A percentile compares a stretch with the other conserved stretches of the same genome.
phyloP scores from a whole-genome alignment of 1,139 yeast species.

The Yamadazyma aaseri region DNA sequence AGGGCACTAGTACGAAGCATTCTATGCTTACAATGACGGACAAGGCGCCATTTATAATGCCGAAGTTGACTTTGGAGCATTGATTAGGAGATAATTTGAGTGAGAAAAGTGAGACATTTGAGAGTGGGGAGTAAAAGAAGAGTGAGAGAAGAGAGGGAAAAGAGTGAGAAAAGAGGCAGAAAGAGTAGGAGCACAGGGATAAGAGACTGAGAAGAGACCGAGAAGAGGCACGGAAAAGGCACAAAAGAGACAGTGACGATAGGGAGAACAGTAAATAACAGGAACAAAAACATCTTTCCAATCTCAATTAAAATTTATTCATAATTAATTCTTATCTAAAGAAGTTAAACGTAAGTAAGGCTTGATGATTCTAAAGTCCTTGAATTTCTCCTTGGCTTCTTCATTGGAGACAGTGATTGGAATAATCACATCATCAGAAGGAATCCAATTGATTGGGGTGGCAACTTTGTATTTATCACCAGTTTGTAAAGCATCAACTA shows the following conservation, averaged over 20 bases:
- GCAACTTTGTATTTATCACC: slow-evolving; percentile 78
- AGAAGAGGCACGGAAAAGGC: neutral
- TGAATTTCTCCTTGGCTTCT: slow-evolving; percentile 73
- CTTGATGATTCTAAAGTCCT: slow-evolving; percentile 73
- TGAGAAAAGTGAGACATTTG: too few relatives aligned
- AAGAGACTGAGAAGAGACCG: neutral
- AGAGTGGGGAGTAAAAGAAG: too few relatives aligned
- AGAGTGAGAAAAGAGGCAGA: neutral
- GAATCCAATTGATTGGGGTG: slow-evolving; percentile 75
- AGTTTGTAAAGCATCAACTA: slow-evolving; percentile 78
- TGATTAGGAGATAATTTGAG: too few relatives aligned
- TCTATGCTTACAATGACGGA: too few relatives aligned
- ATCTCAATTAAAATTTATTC: neutral
- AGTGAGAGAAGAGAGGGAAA: too few relatives aligned
- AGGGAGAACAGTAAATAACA: too few relatives aligned
- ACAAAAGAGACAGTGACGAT: neutral
- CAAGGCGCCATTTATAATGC: too few relatives aligned
- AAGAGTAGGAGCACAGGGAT: neutral
- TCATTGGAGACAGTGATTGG: slow-evolving; percentile 81
- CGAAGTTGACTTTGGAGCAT: neutral
- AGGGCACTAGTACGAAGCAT: too few relatives aligned
- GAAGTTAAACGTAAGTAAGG: slow-evolving; percentile 61
- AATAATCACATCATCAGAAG: slow-evolving; percentile 84
- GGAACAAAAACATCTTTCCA: neutral
- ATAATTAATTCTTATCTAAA: slow-evolving; percentile 20